These are phyloP conservation scores for Trichoderma erinaceum DNA, from an alignment of 495 filamentous ascomycete species.

Conservation along the genomic window DNA sequence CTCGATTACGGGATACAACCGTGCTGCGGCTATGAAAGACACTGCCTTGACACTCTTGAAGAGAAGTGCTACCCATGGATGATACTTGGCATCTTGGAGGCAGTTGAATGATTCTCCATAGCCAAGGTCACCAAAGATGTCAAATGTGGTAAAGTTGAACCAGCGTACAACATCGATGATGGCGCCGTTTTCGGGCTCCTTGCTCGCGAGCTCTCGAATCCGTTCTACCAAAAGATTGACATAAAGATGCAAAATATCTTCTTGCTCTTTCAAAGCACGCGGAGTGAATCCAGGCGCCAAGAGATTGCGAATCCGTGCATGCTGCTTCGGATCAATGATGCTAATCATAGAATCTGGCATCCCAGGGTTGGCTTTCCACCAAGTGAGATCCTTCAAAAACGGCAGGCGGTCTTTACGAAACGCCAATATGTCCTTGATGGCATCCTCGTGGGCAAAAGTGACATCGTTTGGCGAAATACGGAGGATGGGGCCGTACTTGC, in stretches of 20 bases:
- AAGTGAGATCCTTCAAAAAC: conserved; percentile 31
- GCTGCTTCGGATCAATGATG: conserved; percentile 27
- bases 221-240: conserved; percentile 35
- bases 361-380: conserved; percentile 24
- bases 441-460: conserved; percentile 31
- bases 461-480: conserved; percentile 52
- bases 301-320: conserved; percentile 36
- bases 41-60: conserved; percentile 29
- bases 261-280: conserved; percentile 40
- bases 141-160: conserved; percentile 52
- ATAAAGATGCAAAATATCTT: conserved; percentile 35
- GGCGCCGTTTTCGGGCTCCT: neutral
- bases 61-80: conserved; percentile 38
- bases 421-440: conserved; percentile 50
- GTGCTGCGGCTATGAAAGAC: conserved; percentile 24
- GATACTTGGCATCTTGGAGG: conserved; percentile 38
- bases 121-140: conserved; percentile 53
- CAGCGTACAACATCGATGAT: conserved; percentile 38
- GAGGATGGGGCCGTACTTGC: conserved; percentile 47
- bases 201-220: conserved; percentile 20
- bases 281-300: conserved; percentile 44
- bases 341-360: conserved; percentile 23
- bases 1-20: conserved; percentile 28
- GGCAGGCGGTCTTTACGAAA: conserved; percentile 18
- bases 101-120: conserved; percentile 49